These are phyloP conservation scores for Pseudophaeomoniella oleicola DNA, from an alignment of 2,329 filamentous ascomycete species.

Conservation along the genomic window DNA sequence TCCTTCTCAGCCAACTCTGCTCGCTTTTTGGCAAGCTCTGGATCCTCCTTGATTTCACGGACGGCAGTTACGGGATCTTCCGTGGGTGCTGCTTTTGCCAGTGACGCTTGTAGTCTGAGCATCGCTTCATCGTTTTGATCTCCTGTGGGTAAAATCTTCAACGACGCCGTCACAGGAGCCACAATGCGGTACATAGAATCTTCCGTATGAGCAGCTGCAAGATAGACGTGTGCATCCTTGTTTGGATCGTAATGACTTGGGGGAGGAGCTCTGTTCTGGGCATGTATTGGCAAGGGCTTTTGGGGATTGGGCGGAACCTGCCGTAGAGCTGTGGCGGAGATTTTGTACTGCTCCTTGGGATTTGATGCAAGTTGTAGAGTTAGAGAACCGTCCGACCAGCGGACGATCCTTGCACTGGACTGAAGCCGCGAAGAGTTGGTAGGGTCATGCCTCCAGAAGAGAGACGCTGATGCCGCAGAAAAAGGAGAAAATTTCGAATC, in stretches of 20 bases:
- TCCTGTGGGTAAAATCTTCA: slow-evolving; percentile 41
- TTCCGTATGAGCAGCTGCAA: slow-evolving; percentile 41
- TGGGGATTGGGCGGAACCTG: slow-evolving; percentile 34
- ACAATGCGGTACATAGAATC: slow-evolving; percentile 45
- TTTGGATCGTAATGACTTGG: slow-evolving; percentile 33
- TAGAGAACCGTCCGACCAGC: slow-evolving; percentile 53
- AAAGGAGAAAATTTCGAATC: slow-evolving; percentile 41
- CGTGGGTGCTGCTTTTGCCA: slow-evolving; percentile 42
- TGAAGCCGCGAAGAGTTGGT: slow-evolving; percentile 38
- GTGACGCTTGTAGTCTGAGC: slow-evolving; percentile 43
- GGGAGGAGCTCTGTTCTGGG: slow-evolving; percentile 4
- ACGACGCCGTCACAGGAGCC: slow-evolving; percentile 46
- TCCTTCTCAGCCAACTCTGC: slow-evolving; percentile 47
- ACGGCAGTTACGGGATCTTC: slow-evolving; percentile 23
- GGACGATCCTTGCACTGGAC: slow-evolving; percentile 50
- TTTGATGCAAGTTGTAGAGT: slow-evolving; percentile 51
- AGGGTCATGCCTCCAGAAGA: slow-evolving; percentile 53
- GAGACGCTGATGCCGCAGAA: slow-evolving; percentile 47
- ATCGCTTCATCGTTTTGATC: slow-evolving; percentile 45
- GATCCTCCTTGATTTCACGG: slow-evolving; percentile 39
- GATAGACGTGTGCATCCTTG: slow-evolving; percentile 49
- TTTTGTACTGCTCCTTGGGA: slow-evolving; percentile 44
- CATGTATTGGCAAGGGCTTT: slow-evolving; percentile 32
- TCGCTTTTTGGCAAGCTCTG: slow-evolving; percentile 43
- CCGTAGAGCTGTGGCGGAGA: slow-evolving; percentile 39